A percentile compares a stretch with the other conserved stretches of the same genome.
phyloP scores from a whole-genome alignment of 176 grass and related monocot species.

The Leersia perrieri region DNA sequence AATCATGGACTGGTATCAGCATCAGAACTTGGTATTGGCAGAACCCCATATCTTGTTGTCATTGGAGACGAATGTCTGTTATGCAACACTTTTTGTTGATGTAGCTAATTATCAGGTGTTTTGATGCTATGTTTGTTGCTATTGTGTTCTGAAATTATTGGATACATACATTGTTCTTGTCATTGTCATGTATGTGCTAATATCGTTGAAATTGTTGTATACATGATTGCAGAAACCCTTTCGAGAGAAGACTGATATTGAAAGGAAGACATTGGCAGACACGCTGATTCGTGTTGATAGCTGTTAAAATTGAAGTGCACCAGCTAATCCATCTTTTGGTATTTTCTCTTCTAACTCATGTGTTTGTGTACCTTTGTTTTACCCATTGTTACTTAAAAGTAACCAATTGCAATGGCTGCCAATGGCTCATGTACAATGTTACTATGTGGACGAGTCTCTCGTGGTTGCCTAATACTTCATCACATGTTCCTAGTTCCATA shows the following conservation, averaged over 20 bases:
- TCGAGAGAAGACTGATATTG: background rate
- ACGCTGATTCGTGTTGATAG: conserved; percentile 10
- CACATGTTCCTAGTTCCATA: too few relatives aligned
- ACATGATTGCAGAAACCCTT: conserved; percentile 5
- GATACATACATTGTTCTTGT: background rate
- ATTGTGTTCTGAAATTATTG: background rate
- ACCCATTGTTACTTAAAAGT: background rate
- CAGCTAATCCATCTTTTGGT: background rate
- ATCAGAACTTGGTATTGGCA: background rate
- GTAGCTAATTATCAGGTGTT: background rate
- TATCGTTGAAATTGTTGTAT: background rate
- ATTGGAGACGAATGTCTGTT: background rate
- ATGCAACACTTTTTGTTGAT: background rate
- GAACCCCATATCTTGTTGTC: background rate
- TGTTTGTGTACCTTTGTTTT: background rate
- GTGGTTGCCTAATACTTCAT: background rate
- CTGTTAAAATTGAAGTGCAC: background rate
- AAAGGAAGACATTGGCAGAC: conserved; percentile 10
- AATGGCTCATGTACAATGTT: too few relatives aligned
- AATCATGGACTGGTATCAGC: background rate
- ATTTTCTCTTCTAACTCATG: background rate
- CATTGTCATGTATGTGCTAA: background rate
- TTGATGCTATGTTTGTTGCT: background rate
- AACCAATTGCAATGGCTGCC: too few relatives aligned
- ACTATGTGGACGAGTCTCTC: too few relatives aligned